Evolutionary conservation across 352 stramenopile genomes (phyloP), one percentile per base, ranked within the genome.

Genomic region (Globisporangium yorkense): DNA sequence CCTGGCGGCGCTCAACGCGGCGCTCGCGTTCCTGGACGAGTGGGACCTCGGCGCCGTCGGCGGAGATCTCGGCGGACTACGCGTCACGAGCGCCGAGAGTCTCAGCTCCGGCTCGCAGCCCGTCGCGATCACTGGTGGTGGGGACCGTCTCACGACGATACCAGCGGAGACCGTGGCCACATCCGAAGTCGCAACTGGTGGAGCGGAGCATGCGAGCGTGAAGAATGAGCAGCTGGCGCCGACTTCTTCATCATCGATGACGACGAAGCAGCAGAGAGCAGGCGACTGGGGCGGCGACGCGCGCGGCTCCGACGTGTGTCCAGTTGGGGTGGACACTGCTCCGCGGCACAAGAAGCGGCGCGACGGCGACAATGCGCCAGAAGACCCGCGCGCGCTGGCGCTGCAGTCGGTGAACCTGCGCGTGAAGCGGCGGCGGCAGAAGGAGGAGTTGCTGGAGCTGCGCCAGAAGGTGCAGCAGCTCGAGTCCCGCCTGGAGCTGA

Each of bases 1-100:
- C 58, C 49, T 57, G n/a, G 57, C 57, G 18, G 45, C 58, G 51
- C 45, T 64, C 39, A 41, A 64, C 43, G 58, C 41, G 6, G 50
- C 58, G 50, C 58, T 64, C 31, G 58, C 50, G 51, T 64, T 64
- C 41, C 27, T 59, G 21, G 51, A 64, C 45, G 52, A 64, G 37
- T 64, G 58, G 56, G 56, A 62, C 39, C 13, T 56, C 10, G 56
- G 46, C 1, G 18, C 5, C 48, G 53, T 62, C 37, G 56, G 47
- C n/a, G 39, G 44, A 15, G 40, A 44, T 0, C 27, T 62, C 40
- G 29, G 46, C 18, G 35, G 33, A 15, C 46, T 61, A 1, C 20
- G 35, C 2, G 16, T 60, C 33, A 33, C 16, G 2, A 40, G 35
- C 35, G 2, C 8, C 35, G 10, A 40, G 35, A 9, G 10, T 40